A percentile compares a stretch with the other conserved stretches of the same genome.
Evolutionary conservation across 1,284 basidiomycete genomes (phyloP).

Genomic region (Thelephora terrestris): DNA sequence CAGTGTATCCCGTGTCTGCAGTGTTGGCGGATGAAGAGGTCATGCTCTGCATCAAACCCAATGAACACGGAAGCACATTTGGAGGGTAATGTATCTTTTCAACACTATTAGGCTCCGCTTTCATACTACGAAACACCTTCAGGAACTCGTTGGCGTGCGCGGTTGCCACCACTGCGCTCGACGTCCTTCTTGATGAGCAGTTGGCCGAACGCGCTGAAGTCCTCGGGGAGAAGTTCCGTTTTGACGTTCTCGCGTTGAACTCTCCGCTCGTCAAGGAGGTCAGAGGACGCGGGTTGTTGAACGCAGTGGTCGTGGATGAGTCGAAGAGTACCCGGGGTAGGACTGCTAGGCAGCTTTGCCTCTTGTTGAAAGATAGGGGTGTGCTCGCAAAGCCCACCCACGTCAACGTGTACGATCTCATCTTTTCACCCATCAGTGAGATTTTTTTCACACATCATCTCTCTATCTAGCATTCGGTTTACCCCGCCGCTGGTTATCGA

Average conservation of each 20-base stretch:
- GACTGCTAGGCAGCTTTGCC: slow-evolving; percentile 93
- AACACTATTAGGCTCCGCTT: slow-evolving; percentile 1
- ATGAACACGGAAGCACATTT: slow-evolving; percentile 96
- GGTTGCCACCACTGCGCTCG: slow-evolving; percentile 84
- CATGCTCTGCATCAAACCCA: slow-evolving; percentile 94
- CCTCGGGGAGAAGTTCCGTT: slow-evolving; percentile 79
- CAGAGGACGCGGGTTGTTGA: slow-evolving; percentile 82
- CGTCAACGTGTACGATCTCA: slow-evolving; percentile 71
- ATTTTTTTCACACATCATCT: slow-evolving; percentile 4
- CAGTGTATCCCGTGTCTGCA: slow-evolving; percentile 93
- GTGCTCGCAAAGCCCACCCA: slow-evolving; percentile 95
- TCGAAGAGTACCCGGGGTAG: slow-evolving; percentile 63
- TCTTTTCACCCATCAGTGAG: background rate
- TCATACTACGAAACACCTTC: background rate
- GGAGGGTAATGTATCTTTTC: slow-evolving; percentile 57
- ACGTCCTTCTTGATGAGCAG: slow-evolving; percentile 82
- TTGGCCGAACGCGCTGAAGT: slow-evolving; percentile 69
- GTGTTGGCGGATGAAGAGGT: slow-evolving; percentile 85
- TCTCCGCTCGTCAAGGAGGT: slow-evolving; percentile 67
- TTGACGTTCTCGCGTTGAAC: slow-evolving; percentile 51
- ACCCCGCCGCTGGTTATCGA: slow-evolving; percentile 91
- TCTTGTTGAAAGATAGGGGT: slow-evolving; percentile 86
- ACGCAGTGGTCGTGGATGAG: slow-evolving; percentile 93
- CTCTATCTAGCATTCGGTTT: slow-evolving; percentile 69
- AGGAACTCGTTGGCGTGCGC: slow-evolving; percentile 95